Percentiles rank a stretch among this genome's conserved stretches.
These are phyloP conservation scores for Lenzites betulinus DNA, from an alignment of 768 basidiomycete species.

Conservation along the genomic window DNA sequence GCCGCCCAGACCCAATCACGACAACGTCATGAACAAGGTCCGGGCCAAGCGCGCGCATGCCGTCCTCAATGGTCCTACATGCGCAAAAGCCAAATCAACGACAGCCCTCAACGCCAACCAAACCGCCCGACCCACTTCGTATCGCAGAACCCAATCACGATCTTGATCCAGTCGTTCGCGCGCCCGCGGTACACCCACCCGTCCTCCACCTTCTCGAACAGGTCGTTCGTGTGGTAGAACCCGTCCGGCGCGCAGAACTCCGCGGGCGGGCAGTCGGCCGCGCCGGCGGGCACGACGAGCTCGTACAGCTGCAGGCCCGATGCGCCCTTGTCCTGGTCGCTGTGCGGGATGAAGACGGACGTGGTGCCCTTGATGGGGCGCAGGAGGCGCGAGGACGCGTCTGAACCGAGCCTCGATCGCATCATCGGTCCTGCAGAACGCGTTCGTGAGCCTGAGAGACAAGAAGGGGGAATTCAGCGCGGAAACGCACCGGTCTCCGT, in stretches of 20 bases:
- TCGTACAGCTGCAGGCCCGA: constrained; percentile 7
- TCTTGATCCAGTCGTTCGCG: constrained; percentile 27
- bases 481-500: constrained; percentile 15
- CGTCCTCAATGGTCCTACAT: constrained; percentile 25
- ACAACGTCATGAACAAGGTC: constrained; percentile 24
- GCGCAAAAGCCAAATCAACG: neutral
- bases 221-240: neutral
- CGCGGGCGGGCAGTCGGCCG: neutral
- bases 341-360: constrained; percentile 11
- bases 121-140: constrained; percentile 19
- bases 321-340: neutral
- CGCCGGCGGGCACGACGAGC: neutral
- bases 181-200: constrained; percentile 22
- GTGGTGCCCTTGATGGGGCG: constrained; percentile 11
- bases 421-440: neutral
- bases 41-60: constrained; percentile 16
- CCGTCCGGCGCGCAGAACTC: neutral
- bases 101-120: too few relatives aligned
- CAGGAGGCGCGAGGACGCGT: constrained; percentile 9
- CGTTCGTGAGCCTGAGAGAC: neutral
- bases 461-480: too few relatives aligned
- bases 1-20: constrained; percentile 24
- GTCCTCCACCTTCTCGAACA: constrained; percentile 24
- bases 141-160: constrained; percentile 21
- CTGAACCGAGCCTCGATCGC: neutral